These are phyloP conservation scores for Cenchrus purpureus DNA, from an alignment of 176 grass and related monocot genomes.

Conservation along the genomic window DNA sequence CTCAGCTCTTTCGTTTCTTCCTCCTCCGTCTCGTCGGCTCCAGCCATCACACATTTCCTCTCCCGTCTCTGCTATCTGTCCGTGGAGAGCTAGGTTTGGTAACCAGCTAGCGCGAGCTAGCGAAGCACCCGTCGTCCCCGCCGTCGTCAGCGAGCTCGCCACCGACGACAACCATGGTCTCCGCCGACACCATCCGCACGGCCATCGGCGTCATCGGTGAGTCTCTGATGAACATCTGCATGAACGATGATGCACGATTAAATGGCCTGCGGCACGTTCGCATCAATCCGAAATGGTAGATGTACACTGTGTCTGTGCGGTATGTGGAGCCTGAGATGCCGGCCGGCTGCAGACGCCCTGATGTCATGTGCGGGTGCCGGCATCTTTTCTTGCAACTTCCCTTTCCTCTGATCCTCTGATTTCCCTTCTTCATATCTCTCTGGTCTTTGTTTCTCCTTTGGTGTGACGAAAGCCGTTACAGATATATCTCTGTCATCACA, in stretches of 20 bases:
- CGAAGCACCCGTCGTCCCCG: no score
- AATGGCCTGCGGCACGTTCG: no score
- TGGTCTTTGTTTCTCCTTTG: neutral
- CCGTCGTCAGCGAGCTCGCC: neutral
- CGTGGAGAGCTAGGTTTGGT: neutral
- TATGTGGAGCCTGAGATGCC: neutral
- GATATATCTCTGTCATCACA: neutral
- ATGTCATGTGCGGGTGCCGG: neutral
- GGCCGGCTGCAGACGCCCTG: neutral
- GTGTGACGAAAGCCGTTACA: neutral
- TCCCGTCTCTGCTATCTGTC: neutral
- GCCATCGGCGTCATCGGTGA: slow-evolving; percentile 75
- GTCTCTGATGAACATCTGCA: neutral
- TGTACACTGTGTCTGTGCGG: neutral
- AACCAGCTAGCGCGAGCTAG: neutral
- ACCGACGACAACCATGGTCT: slow-evolving; percentile 49
- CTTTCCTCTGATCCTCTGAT: neutral
- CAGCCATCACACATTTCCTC: neutral
- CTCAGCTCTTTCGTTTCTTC: neutral
- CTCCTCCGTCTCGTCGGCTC: neutral
- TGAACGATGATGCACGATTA: no score
- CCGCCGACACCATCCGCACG: slow-evolving; percentile 67
- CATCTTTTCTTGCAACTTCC: neutral
- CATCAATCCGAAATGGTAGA: neutral
- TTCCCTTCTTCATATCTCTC: neutral